Base-by-base conservation (phyloP, 192 early-diverging fungal species). In the Coemansia sp. region DNA sequence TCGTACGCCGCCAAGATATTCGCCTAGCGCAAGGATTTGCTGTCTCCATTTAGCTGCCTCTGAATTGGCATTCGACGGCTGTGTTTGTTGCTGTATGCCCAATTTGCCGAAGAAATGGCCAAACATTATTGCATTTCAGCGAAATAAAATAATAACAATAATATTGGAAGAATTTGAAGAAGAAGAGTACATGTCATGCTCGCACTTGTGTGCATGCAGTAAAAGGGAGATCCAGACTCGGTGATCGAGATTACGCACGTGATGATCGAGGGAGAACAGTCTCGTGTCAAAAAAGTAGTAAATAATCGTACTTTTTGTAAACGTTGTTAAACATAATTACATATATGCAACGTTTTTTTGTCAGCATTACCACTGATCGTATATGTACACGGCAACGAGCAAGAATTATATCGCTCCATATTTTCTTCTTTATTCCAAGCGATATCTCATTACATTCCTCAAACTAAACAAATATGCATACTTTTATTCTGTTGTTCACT, bases 91-190 rank as follows among this genome's bases (percentile, higher is more conserved):
- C 19, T 38, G 51, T 21, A 67, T 32, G 17, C 75, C 75, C 27
- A 77, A 63, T 3, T 72, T 46, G 51, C 66, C 65, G 41, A 78
- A 59, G 48, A 73, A 68, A 36, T 63, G 57, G n/a, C 42, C 63
- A 66, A 72, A 72, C 70, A 73, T 78, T 58, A 6, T 21, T 21
- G 29, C 38, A 21, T 66, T 53, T 48, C 36, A 14, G 15, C 42
- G 29, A 53, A 66, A 65, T 6, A 48, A 64, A n/a, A n/a, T 19
- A 64, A 19, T n/a, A 37, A 48, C 3, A 21, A 51, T 15, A 53
- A 65, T 42, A 44, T 7, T 15, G 23, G 11, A 25, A 45, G 6
- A 46, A n/a, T 19, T 48, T 4, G 42, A 4, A 44, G 14, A 44
- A 44, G 10, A 44, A 27, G 11, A 29, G 27, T 29, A 27, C 51